Percentiles rank a stretch among this genome's conserved stretches.
phyloP scores from a whole-genome alignment of 1,284 basidiomycete genomes.

The Pterulicium gracile region DNA sequence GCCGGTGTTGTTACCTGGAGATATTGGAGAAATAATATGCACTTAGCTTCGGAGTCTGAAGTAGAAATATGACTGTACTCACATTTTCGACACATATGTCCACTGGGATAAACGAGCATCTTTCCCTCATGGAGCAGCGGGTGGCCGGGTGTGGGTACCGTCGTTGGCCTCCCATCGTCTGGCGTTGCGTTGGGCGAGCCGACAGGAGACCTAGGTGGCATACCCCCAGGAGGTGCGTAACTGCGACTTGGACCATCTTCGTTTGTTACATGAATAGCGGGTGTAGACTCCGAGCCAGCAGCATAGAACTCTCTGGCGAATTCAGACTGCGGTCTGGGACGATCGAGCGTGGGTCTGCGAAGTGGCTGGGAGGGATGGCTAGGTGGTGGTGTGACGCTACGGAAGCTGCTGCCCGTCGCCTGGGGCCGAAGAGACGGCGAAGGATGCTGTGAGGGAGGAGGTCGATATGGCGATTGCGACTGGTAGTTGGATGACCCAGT shows the following conservation, averaged over 20 bases:
- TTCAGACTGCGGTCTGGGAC: not conserved
- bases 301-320: constrained; percentile 3
- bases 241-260: not conserved
- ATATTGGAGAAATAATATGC: not conserved
- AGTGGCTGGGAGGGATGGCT: not conserved
- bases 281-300: not conserved
- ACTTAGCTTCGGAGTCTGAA: no score
- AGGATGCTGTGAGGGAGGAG: not conserved
- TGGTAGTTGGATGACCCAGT: not conserved
- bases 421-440: not conserved
- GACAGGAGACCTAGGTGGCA: not conserved
- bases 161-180: constrained; percentile 51
- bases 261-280: not conserved
- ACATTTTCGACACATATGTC: constrained; percentile 56
- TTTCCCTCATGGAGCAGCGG: constrained; percentile 48
- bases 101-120: constrained; percentile 56
- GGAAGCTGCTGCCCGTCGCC: not conserved
- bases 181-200: constrained; percentile 6
- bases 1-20: constrained; percentile 55
- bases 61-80: constrained; percentile 5
- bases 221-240: not conserved
- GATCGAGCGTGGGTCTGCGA: not conserved
- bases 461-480: not conserved
- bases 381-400: not conserved
- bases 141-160: constrained; percentile 48